Conservation (phyloP, 495 filamentous ascomycete genomes). For the Copromyces sp. region DNA sequence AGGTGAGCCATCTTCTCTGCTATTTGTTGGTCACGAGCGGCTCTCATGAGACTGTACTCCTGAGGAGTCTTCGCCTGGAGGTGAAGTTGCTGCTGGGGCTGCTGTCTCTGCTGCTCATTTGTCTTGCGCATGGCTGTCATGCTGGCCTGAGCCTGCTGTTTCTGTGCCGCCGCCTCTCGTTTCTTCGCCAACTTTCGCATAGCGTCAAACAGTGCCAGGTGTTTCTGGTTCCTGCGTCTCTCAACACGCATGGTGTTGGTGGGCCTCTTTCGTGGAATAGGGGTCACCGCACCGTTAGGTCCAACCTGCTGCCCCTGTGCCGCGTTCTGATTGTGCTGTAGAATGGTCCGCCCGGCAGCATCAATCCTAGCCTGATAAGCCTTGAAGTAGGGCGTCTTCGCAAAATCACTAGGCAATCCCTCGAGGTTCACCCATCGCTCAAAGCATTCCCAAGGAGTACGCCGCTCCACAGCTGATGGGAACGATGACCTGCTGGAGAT, state of each 20-base stretch:
- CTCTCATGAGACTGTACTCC: constrained; percentile 79
- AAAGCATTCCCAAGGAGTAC: constrained; percentile 98
- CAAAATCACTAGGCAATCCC: constrained; percentile 81
- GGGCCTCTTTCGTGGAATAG: constrained; percentile 47
- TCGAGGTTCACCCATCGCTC: constrained; percentile 90
- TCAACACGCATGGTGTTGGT: constrained; percentile 73
- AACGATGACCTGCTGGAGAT: constrained; percentile 63
- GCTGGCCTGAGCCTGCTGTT: constrained; percentile 69
- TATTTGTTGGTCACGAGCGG: constrained; percentile 70
- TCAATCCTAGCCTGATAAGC: constrained; percentile 74
- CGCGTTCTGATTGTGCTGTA: constrained; percentile 49
- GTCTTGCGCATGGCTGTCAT: constrained; percentile 61
- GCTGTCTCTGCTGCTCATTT: constrained; percentile 55
- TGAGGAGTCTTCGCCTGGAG: constrained; percentile 56
- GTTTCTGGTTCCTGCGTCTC: constrained; percentile 69
- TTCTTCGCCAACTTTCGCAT: constrained; percentile 96
- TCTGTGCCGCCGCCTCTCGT: constrained; percentile 71
- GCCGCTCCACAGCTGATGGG: constrained; percentile 72
- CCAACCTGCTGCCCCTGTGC: constrained; percentile 43
- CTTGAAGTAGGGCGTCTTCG: constrained; percentile 85
- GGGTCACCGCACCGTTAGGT: constrained; percentile 45
- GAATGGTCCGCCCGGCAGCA: constrained; percentile 55
- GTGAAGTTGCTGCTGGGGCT: constrained; percentile 42
- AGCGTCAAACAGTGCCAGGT: constrained; percentile 79
- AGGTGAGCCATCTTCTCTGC: constrained; percentile 63